phyloP scores from a whole-genome alignment of 345 rosid genomes.

The Trapa incisa region DNA sequence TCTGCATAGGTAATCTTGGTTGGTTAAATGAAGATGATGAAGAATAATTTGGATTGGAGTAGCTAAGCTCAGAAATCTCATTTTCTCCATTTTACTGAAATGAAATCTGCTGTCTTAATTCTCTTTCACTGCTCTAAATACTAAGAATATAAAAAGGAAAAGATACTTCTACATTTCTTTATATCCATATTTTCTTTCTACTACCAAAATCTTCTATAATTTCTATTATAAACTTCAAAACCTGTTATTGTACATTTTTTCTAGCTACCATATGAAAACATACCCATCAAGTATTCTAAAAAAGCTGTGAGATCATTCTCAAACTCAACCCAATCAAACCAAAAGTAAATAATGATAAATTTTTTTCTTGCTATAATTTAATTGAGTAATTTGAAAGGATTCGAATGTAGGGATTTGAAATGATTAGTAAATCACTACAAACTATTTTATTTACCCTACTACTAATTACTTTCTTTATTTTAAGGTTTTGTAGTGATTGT shows the following conservation, averaged over 20 bases:
- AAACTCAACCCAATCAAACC: neutral
- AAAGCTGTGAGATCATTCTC: neutral
- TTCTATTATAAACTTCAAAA: no score
- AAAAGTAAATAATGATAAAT: no score
- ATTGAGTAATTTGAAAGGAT: no score
- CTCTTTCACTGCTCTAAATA: neutral
- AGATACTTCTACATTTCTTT: neutral
- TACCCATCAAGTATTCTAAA: neutral
- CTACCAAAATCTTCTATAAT: neutral
- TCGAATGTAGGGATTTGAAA: no score
- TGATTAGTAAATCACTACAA: no score
- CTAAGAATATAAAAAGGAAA: neutral
- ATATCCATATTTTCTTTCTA: neutral
- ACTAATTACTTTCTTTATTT: no score
- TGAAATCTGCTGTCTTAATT: neutral
- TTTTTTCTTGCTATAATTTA: neutral
- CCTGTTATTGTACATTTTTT: no score
- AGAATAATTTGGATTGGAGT: neutral
- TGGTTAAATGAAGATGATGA: neutral
- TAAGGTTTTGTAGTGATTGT: no score
- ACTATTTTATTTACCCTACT: no score
- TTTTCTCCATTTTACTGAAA: neutral
- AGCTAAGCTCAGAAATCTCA: neutral
- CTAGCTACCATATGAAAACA: no score
- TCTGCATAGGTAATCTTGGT: constrained; percentile 32